Base-by-base conservation (phyloP, 345 rosid genomes). In the Eucalyptus pauciflora region DNA sequence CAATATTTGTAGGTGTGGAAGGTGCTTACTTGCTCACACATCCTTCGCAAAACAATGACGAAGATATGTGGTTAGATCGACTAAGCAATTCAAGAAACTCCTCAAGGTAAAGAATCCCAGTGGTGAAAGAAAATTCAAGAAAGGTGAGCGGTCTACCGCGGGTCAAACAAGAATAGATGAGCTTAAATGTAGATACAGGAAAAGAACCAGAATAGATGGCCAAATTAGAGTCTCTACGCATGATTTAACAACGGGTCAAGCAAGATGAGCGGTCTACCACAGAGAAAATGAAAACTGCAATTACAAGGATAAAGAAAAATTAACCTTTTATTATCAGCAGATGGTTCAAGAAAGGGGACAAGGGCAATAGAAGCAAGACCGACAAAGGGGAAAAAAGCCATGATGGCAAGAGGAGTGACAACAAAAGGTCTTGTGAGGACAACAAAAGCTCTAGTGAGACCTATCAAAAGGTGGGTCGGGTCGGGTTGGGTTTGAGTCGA, bases 401-500 rank as follows among this genome's bases (percentile, higher is more conserved):
- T 25, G 64, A 58, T 24, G 7, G 29, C 64, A 22, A 58, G 64
- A 11, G 29, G 64, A 58, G 62, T 10, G 62, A 56, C 67, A 60
- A 22, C 11, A 54, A 20, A 54, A 54, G 27, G 5, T 22, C 11
- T 54, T 10, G 60, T 54, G 60, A 54, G 60, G 60, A 56, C 11
- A 22, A 4, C 27, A 56, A 24, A 56, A 56, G 27, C 27, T 56
- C 2, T 20, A 0, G 24, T 7, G 2, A 17, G 56, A 52, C 24
- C 1, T 18, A 4, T 52, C 56, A 52, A 52, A 52, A 52, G 2
- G 58, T 18, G 24, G 58, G 10, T 52, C 0, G 1, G 24, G 56
- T 52, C 0, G 58, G 58, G 0, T 52, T 52, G 24, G 13, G 29
- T 0, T 56, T 9, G 13, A 29, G 12, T 52, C 0, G 0, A 52